A percentile compares a stretch with the other conserved stretches of the same genome.
Conservation (phyloP, 495 filamentous ascomycete species). For the Penicillium subrubescens region DNA sequence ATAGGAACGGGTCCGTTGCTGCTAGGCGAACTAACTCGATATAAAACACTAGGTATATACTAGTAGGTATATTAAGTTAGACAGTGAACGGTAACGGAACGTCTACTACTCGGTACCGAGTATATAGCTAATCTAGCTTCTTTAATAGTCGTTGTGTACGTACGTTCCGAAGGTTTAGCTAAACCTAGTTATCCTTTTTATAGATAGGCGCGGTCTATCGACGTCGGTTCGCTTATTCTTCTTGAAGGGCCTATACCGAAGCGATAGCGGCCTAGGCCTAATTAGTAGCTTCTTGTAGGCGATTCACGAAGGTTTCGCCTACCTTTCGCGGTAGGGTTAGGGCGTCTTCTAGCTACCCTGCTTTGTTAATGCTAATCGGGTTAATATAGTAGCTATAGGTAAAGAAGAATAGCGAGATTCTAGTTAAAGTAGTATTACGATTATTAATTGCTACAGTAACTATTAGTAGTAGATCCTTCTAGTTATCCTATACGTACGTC, state of each 20-base stretch:
- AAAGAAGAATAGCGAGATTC: slow-evolving; percentile 6
- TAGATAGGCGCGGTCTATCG: background rate
- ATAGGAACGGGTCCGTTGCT: background rate
- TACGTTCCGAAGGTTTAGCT: background rate
- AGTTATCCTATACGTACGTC: background rate
- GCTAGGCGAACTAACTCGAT: background rate
- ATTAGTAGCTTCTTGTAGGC: slow-evolving; percentile 5
- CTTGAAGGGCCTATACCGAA: background rate
- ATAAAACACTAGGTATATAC: slow-evolving; percentile 3
- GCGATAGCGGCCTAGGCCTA: slow-evolving; percentile 4
- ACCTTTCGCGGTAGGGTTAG: background rate
- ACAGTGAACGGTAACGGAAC: background rate
- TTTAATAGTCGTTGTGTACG: background rate
- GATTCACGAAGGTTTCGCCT: slow-evolving; percentile 3
- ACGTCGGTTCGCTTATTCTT: background rate
- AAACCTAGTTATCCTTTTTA: slow-evolving; percentile 3
- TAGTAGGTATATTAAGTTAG: background rate
- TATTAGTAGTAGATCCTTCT: background rate
- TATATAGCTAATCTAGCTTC: slow-evolving; percentile 4
- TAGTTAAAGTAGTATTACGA: background rate
- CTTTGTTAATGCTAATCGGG: background rate
- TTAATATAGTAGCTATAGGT: slow-evolving; percentile 2
- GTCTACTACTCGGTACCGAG: background rate
- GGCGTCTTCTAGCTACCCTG: background rate
- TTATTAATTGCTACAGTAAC: slow-evolving; percentile 6